A percentile compares a stretch with the other conserved stretches of the same genome.
Conservation (phyloP, 1,139 yeast genomes). For the Hyphopichia fennica region DNA sequence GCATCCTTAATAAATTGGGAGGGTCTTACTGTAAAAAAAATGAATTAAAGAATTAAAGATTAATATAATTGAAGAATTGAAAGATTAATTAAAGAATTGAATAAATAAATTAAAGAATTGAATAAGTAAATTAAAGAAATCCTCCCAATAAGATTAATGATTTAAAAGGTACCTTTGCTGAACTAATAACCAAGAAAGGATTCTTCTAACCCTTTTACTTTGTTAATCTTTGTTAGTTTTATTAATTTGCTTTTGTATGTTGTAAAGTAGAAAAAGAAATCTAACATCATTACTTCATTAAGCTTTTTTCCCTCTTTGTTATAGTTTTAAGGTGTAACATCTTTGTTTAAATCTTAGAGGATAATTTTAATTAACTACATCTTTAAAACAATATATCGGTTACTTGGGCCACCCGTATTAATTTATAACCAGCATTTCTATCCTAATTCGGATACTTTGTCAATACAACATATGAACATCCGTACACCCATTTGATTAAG, state of each 20-base stretch:
- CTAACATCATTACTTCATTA: not conserved
- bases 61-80: not conserved
- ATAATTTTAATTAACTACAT: no score
- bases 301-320: not conserved
- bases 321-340: no score
- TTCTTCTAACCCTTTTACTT: no score
- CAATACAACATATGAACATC: not conserved
- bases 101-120: no score
- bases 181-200: not conserved
- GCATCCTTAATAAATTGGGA: constrained; percentile 8
- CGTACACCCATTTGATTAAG: not conserved
- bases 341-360: no score
- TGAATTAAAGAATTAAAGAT: not conserved
- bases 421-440: not conserved
- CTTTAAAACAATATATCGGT: not conserved
- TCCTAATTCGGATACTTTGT: not conserved
- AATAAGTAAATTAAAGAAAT: no score
- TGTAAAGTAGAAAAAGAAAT: not conserved
- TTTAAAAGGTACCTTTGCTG: no score
- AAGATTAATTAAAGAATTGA: no score
- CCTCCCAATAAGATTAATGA: no score
- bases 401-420: not conserved
- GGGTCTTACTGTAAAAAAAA: not conserved
- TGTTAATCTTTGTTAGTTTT: no score
- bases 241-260: not conserved